Percentiles rank a stretch among this genome's conserved stretches.
Evolutionary conservation across 768 basidiomycete species (phyloP).

Genomic region (Kwoniella europaea): DNA sequence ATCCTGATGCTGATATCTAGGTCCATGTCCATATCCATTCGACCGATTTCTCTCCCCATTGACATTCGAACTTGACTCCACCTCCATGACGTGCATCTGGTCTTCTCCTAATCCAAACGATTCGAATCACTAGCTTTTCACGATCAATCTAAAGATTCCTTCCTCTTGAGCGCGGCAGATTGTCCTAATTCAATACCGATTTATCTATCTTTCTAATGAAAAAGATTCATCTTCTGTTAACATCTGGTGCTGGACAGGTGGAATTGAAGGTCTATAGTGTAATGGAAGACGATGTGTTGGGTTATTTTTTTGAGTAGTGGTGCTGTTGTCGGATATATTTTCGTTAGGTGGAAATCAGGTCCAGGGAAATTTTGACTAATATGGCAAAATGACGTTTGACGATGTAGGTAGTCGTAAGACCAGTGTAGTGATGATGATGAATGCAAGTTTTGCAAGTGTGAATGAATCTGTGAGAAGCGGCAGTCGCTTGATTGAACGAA

Average conservation of each 20-base stretch:
- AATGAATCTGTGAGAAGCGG: too few relatives aligned
- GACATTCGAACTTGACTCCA: conserved; percentile 1
- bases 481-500: not conserved
- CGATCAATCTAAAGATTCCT: not conserved
- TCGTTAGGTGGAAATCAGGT: conserved; percentile 2
- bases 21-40: not conserved
- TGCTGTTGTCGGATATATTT: not conserved
- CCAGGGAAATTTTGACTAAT: conserved; percentile 6
- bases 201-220: too few relatives aligned
- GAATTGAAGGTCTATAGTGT: not conserved
- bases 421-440: not conserved
- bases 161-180: not conserved
- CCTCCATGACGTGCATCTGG: not conserved
- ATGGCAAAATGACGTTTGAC: conserved; percentile 3
- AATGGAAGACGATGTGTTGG: not conserved
- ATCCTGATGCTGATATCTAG: not conserved
- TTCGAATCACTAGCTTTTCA: not conserved
- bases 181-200: too few relatives aligned
- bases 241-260: too few relatives aligned
- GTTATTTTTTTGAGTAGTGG: not conserved
- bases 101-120: not conserved
- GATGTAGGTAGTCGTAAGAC: conserved; percentile 4
- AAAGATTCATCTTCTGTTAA: not conserved
- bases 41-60: not conserved
- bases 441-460: too few relatives aligned